These are phyloP conservation scores for Fusarium proliferatum DNA, from an alignment of 2,329 filamentous ascomycete genomes.

Conservation along the genomic window DNA sequence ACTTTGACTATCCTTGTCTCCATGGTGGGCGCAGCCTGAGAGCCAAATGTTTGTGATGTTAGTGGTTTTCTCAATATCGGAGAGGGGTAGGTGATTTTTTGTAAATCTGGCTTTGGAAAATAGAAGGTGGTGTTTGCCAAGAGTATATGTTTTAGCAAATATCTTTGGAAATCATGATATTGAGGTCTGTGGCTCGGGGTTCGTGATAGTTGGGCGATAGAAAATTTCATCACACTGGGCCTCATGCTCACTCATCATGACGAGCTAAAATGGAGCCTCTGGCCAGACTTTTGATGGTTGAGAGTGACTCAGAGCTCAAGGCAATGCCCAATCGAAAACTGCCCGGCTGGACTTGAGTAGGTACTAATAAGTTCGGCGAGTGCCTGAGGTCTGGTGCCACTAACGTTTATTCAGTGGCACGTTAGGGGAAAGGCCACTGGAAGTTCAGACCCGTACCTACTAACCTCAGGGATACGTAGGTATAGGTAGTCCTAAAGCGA, in stretches of 20 bases:
- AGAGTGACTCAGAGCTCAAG: conserved; percentile 35
- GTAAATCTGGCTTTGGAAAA: conserved; percentile 10
- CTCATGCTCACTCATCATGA: conserved; percentile 45
- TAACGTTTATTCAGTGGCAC: conserved; percentile 26
- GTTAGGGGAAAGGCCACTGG: neutral
- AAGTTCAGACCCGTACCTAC: neutral
- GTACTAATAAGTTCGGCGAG: neutral
- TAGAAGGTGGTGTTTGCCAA: neutral
- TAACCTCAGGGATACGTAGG: neutral
- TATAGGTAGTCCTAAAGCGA: neutral
- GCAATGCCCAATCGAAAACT: conserved; percentile 27
- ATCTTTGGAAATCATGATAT: conserved; percentile 9
- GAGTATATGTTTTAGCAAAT: neutral
- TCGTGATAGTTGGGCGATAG: conserved; percentile 39
- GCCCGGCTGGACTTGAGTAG: conserved; percentile 9
- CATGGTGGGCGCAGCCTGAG: conserved; percentile 45
- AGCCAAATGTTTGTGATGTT: conserved; percentile 40
- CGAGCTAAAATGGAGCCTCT: conserved; percentile 39
- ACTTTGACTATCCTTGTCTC: conserved; percentile 55
- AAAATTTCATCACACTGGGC: conserved; percentile 44
- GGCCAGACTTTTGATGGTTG: conserved; percentile 31
- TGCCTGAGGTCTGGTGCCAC: conserved; percentile 15
- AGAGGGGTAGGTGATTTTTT: neutral
- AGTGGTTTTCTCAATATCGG: conserved; percentile 36
- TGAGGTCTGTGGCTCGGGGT: conserved; percentile 19